phyloP scores from a whole-genome alignment of 2,329 filamentous ascomycete species.

The Lachnellula occidentalis region DNA sequence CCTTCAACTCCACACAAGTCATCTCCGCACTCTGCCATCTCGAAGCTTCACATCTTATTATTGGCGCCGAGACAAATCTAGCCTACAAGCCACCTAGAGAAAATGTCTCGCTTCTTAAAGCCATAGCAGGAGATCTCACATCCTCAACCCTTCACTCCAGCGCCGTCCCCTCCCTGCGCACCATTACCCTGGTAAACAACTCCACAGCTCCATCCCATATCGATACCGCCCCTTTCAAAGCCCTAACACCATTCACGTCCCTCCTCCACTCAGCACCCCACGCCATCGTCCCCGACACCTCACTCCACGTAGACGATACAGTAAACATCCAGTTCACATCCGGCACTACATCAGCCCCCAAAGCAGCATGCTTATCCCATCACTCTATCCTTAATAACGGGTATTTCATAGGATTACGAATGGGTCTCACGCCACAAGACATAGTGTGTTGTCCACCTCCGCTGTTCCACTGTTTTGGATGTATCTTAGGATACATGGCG shows the following conservation, averaged over 20 bases:
- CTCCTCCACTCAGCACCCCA: slow-evolving; percentile 19
- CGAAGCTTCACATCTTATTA: slow-evolving; percentile 65
- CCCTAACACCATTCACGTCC: slow-evolving; percentile 35
- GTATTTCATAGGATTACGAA: slow-evolving; percentile 72
- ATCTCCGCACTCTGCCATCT: slow-evolving; percentile 73
- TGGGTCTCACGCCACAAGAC: slow-evolving; percentile 71
- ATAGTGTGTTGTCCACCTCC: slow-evolving; percentile 80
- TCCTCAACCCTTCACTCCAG: slow-evolving; percentile 36
- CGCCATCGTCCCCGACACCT: slow-evolving; percentile 38
- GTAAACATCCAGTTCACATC: slow-evolving; percentile 97
- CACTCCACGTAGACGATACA: slow-evolving; percentile 58
- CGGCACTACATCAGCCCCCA: slow-evolving; percentile 86
- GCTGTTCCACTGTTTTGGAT: slow-evolving; percentile 87
- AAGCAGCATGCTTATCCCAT: slow-evolving; percentile 86
- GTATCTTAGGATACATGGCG: slow-evolving; percentile 91
- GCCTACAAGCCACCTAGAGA: slow-evolving; percentile 60
- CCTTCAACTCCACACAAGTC: slow-evolving; percentile 77
- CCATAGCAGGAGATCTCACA: slow-evolving; percentile 43
- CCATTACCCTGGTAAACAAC: slow-evolving; percentile 77
- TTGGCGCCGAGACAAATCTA: slow-evolving; percentile 82
- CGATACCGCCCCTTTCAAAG: slow-evolving; percentile 36
- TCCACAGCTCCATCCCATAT: slow-evolving; percentile 36
- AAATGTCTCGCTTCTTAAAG: slow-evolving; percentile 51
- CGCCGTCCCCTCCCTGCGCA: slow-evolving; percentile 61
- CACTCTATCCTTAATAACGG: slow-evolving; percentile 90